These are phyloP conservation scores for Arabidopsis thaliana DNA, from an alignment of 345 rosid genomes.

Conservation along the genomic window TAIR10.1 NC_003070.9:25771001-25771500, in stretches of 20 bases:
- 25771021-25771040: slow-evolving; percentile 2
- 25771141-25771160: slow-evolving; percentile 57
- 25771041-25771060: slow-evolving; percentile 1
- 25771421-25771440: slow-evolving; percentile 44
- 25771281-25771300: background rate
- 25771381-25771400: slow-evolving; percentile 23
- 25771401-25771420: slow-evolving; percentile 39
- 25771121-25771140: slow-evolving; percentile 52
- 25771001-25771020: slow-evolving; percentile 22
- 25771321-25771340: slow-evolving; percentile 24
- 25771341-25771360: background rate
- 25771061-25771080: slow-evolving; percentile 47
- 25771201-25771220: slow-evolving; percentile 1
- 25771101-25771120: slow-evolving; percentile 69
- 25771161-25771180: slow-evolving; percentile 20
- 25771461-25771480: slow-evolving; percentile 45
- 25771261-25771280: slow-evolving; percentile 1
- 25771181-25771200: background rate
- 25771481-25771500: slow-evolving; percentile 27
- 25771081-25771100: slow-evolving; percentile 64
- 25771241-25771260: background rate
- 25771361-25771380: slow-evolving; percentile 27
- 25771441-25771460: slow-evolving; percentile 24
- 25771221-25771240: background rate
- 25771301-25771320: background rate